Base-by-base conservation (phyloP, 352 stramenopile genomes). In the Pythium monospermum region DNA sequence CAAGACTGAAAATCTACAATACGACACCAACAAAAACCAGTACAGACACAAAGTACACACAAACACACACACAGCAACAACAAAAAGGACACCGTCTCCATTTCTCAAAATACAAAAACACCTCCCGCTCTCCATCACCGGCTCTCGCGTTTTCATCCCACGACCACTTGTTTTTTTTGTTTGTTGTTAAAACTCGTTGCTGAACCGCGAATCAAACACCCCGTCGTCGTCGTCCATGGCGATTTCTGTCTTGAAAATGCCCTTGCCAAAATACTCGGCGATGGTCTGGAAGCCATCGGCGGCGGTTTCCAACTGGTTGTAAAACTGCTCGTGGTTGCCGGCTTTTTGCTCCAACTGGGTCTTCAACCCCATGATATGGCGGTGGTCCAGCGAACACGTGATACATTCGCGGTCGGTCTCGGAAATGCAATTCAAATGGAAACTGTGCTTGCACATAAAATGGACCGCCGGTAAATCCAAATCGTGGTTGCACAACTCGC, bases 201-300 rank as follows among this genome's bases (percentile, higher is more conserved):
- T 92, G 58, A 92, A 91, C 32, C 82, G 83, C 32, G 76, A 60
- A 52, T 90, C 81, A 49, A 87, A 90, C 4, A 68, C 76, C 7
- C 54, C 67, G 32, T 71, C 58, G 39, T 86, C 76, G 32, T 90
- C 76, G 43, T 88, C 58, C 13, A 73, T 52, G 8, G 76, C 75
- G 33, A 87, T 73, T 45, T 72, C 82, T 47, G 66, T 85, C 66
- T 93, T 91, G 71, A 96, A 94, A 54, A 96, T 92, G 31, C 87
- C 87, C 68, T 96, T 96, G 41, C 85, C 87, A 76, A 96, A 96
- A 68, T 95, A 96, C 57, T 94, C 83, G 23, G 86, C 86, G 45
- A 96, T 90, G 6, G 80, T 90, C 57, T 94, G 71, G 58, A 96
- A 96, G 12, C 86, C 86, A 41, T 96, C 84, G 13, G 82, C 76